A percentile compares a stretch with the other conserved stretches of the same genome.
phyloP scores from a whole-genome alignment of 139 green algal species.

The Ostreobium quekettii region DNA sequence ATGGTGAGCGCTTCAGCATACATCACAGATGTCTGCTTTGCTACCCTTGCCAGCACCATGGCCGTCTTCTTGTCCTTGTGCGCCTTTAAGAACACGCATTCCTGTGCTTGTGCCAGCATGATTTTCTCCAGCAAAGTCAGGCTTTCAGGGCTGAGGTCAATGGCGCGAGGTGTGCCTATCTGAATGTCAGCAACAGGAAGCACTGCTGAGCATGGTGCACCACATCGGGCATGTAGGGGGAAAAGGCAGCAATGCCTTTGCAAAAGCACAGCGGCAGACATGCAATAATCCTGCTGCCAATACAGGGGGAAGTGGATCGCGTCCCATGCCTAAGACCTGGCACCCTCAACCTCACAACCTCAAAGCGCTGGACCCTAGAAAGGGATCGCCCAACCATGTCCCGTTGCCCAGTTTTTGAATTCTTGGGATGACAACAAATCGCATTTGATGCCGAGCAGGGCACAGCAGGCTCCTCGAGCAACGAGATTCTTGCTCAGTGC shows the following conservation, averaged over 20 bases:
- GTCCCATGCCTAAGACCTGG: no score
- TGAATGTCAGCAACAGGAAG: constrained; percentile 24
- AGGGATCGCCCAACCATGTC: no score
- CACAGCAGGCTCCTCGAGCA: no score
- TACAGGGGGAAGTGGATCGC: no score
- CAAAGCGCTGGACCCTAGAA: no score
- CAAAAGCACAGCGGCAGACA: no score
- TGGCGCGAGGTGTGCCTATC: constrained; percentile 48
- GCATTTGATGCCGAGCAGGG: neutral
- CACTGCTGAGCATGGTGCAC: neutral
- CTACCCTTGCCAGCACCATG: constrained; percentile 56
- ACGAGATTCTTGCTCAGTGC: no score
- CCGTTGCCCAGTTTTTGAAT: no score
- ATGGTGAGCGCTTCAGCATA: constrained; percentile 57
- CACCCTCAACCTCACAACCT: no score
- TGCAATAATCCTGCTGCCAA: constrained; percentile 3
- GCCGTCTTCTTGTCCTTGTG: constrained; percentile 62
- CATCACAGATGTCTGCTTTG: constrained; percentile 59
- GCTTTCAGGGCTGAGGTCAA: constrained; percentile 70
- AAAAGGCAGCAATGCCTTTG: no score
- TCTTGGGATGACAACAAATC: neutral
- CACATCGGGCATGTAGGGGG: neutral
- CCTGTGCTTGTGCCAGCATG: constrained; percentile 86
- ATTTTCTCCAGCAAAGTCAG: constrained; percentile 81
- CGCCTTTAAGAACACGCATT: constrained; percentile 85